Base-by-base conservation (phyloP, 176 grass and related monocot genomes). In the Triticum aestivum region DNA sequence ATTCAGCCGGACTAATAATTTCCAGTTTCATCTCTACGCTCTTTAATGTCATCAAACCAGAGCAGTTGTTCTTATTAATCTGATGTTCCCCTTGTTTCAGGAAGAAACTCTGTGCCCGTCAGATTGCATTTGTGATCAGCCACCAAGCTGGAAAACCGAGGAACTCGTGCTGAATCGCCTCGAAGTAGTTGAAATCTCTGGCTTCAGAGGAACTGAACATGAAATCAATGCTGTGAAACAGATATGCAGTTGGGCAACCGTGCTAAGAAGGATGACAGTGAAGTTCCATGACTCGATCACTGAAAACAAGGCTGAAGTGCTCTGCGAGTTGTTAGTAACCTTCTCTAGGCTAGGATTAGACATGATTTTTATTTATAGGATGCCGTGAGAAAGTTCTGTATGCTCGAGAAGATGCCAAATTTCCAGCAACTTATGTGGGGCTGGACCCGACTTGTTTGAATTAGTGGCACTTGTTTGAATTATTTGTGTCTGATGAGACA, bases 91-190 rank as follows among this genome's bases (percentile, higher is more conserved):
- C 41, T 30, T 18, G 7, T 68, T 81, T 67, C 63, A 81, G 63
- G 41, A 9, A 68, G 39, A 68, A 81, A 47, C 24, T 8, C 41
- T 29, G 11, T 81, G 79, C 41, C 8, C 21, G 77, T 45, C 45
- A 61, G 78, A 41, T 65, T 81, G 78, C 13, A 35, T 52, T n/a
- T 81, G 78, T 38, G 69, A 81, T 65, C 29, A 65, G 15, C 20
- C 41, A 39, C 11, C 44, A 87, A 52, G 77, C 33, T 83, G 86
- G 73, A 33, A 24, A 77, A 83, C 47, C 0, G 62, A 88, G 86
- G 11, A 83, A 69, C 72, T 83, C 26, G 1, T 77, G 47, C 58
- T 83, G 62, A 68, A 23, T 59, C 27, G 2, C 34, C 61, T 88
- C 8, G 15, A 61, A 42, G 72, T 69, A 34, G 21, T 88, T 23